These are phyloP conservation scores for Xylaria hypoxylon DNA, from an alignment of 2,329 filamentous ascomycete genomes.

Conservation along the genomic window DNA sequence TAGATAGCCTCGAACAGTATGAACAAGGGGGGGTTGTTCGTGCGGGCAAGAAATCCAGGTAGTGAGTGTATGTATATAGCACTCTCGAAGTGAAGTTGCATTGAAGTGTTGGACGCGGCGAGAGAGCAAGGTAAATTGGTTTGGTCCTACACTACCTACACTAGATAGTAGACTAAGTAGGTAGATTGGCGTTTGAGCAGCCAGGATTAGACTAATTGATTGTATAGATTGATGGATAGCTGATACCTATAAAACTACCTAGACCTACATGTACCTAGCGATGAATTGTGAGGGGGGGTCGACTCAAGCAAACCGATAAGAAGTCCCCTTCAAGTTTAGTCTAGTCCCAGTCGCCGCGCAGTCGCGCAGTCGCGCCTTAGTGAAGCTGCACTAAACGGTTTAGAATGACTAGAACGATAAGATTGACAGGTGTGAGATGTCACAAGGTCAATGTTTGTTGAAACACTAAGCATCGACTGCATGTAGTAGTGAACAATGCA, in stretches of 20 bases:
- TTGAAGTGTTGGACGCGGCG: slow-evolving; percentile 23
- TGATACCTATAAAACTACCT: too few species aligned
- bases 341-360: slow-evolving; percentile 3
- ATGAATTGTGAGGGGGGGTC: slow-evolving; percentile 9
- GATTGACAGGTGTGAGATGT: slow-evolving; percentile 15
- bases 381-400: slow-evolving; percentile 28
- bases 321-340: slow-evolving; percentile 10
- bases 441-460: slow-evolving; percentile 22
- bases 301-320: slow-evolving; percentile 7
- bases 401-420: slow-evolving; percentile 13
- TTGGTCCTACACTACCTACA: slow-evolving; percentile 9
- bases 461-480: slow-evolving; percentile 19
- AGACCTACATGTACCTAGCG: neutral
- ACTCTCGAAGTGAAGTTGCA: slow-evolving; percentile 5
- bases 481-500: slow-evolving; percentile 11
- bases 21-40: slow-evolving; percentile 3
- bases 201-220: slow-evolving; percentile 13
- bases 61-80: neutral
- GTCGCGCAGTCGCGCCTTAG: slow-evolving; percentile 22
- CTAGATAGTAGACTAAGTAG: neutral
- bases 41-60: neutral
- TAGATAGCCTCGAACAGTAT: neutral
- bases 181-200: slow-evolving; percentile 1
- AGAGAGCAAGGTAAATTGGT: slow-evolving; percentile 13
- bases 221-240: slow-evolving; percentile 3